Conservation (phyloP, 2,329 filamentous ascomycete species). For the Botrytis paeoniae region DNA sequence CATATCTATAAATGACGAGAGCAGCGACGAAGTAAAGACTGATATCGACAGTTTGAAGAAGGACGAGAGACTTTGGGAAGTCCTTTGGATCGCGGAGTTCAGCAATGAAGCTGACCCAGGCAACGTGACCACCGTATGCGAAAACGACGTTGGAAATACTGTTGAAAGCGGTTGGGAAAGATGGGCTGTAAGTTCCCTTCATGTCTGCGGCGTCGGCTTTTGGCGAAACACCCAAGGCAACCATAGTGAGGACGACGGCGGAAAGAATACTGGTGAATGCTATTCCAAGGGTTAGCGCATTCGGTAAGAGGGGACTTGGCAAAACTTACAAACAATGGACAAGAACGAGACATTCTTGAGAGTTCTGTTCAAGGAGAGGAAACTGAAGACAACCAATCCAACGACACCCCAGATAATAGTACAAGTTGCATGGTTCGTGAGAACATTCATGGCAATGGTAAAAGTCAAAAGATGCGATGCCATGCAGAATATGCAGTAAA, state of each 20-base stretch:
- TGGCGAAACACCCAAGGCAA: slow-evolving; percentile 42
- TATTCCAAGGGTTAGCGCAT: slow-evolving; percentile 26
- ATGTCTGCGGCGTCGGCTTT: not conserved
- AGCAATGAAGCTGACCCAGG: slow-evolving; percentile 58
- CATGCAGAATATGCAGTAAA: slow-evolving; percentile 60
- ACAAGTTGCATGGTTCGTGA: slow-evolving; percentile 53
- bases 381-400: slow-evolving; percentile 50
- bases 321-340: slow-evolving; percentile 48
- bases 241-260: slow-evolving; percentile 56
- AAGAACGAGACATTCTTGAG: slow-evolving; percentile 53
- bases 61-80: slow-evolving; percentile 55
- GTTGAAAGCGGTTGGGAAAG: slow-evolving; percentile 46
- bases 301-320: not conserved
- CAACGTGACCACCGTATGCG: slow-evolving; percentile 57
- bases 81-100: slow-evolving; percentile 56
- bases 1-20: slow-evolving; percentile 64
- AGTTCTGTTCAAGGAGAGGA: slow-evolving; percentile 53
- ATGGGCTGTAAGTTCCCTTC: slow-evolving; percentile 42
- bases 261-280: slow-evolving; percentile 54
- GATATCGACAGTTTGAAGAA: slow-evolving; percentile 58
- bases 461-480: slow-evolving; percentile 59
- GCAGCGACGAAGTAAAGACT: slow-evolving; percentile 52
- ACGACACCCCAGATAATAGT: slow-evolving; percentile 53
- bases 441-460: slow-evolving; percentile 54
- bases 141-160: slow-evolving; percentile 57